phyloP scores from a whole-genome alignment of 176 grass and related monocot species.

The Areca catechu region DNA sequence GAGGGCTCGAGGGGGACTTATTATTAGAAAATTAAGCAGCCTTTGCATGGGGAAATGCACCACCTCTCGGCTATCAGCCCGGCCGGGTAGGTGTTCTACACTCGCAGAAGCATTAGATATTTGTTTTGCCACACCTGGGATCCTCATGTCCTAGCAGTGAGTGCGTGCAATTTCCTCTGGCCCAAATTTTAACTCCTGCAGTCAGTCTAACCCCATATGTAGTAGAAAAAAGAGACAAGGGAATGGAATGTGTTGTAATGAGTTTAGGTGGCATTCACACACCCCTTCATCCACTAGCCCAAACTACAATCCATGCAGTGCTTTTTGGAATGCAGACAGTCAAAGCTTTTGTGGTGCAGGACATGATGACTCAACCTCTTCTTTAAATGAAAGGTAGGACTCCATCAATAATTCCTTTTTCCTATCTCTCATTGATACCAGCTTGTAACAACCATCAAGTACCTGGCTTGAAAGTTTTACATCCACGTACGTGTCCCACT shows the following conservation, averaged over 20 bases:
- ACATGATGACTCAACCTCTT: constrained; percentile 1
- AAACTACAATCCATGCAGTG: constrained; percentile 17
- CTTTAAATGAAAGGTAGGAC: constrained; percentile 37
- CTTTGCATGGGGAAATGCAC: constrained; percentile 16
- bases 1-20: too few species aligned
- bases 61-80: constrained; percentile 24
- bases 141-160: constrained; percentile 13
- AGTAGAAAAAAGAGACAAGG: constrained; percentile 25
- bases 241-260: constrained; percentile 21
- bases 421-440: constrained; percentile 46
- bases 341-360: constrained; percentile 27
- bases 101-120: constrained; percentile 1
- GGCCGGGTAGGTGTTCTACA: constrained; percentile 29
- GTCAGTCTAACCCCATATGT: constrained; percentile 29
- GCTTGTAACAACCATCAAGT: neutral
- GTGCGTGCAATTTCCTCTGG: constrained; percentile 15
- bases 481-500: constrained; percentile 23
- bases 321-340: constrained; percentile 17
- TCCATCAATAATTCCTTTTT: constrained; percentile 30
- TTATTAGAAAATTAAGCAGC: neutral
- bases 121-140: constrained; percentile 11
- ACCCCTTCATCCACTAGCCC: constrained; percentile 1
- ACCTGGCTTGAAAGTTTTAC: constrained; percentile 10
- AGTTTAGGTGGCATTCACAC: constrained; percentile 35
- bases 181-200: constrained; percentile 27